phyloP scores from a whole-genome alignment of 257 asterid species.

The Sherardia arvensis region DNA sequence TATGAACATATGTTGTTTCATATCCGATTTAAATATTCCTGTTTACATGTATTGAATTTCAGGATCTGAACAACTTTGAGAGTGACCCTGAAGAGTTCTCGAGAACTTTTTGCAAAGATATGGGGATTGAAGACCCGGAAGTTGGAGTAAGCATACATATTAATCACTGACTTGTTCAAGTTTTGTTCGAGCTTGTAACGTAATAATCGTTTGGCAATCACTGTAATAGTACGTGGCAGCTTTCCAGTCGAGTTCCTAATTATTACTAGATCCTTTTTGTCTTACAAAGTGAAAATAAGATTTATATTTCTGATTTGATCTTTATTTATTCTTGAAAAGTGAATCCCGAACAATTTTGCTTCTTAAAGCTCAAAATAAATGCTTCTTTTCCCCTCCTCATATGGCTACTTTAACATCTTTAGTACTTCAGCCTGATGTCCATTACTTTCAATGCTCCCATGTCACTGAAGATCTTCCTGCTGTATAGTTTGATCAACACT shows the following conservation, averaged over 20 bases:
- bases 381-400: not conserved
- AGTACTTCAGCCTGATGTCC: not conserved
- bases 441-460: not conserved
- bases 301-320: not conserved
- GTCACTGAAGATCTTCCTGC: not conserved
- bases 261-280: not conserved
- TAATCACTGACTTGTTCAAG: not conserved
- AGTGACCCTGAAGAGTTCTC: conserved; percentile 99
- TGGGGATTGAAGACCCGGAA: conserved; percentile 94
- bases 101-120: conserved; percentile 76
- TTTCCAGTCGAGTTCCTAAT: not conserved
- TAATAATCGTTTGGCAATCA: not conserved
- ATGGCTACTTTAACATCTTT: not conserved
- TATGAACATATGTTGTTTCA: not conserved
- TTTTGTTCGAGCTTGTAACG: not conserved
- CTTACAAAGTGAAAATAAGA: not conserved
- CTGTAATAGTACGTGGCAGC: not conserved
- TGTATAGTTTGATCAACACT: not conserved
- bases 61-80: conserved; percentile 98
- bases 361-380: not conserved
- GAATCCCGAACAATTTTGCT: not conserved
- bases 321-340: not conserved
- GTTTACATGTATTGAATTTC: conserved; percentile 21
- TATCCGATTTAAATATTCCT: not conserved
- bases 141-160: conserved; percentile 67